A percentile compares a stretch with the other conserved stretches of the same genome.
phyloP scores from a whole-genome alignment of 1,284 basidiomycete species.

The Trametes polyzona region DNA sequence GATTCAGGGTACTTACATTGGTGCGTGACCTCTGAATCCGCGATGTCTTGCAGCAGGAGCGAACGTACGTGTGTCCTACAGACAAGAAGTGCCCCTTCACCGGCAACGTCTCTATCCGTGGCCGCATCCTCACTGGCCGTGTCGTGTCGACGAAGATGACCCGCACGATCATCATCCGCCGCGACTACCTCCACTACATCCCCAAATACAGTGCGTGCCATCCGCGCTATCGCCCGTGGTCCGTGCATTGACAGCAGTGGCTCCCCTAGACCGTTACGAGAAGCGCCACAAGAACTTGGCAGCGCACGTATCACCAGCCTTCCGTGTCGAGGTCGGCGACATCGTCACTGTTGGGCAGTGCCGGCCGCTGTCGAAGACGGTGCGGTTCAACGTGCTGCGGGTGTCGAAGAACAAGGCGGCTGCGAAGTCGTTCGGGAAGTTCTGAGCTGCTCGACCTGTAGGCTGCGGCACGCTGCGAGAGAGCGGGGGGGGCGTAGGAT shows the following conservation, averaged over 20 bases:
- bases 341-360: conserved; percentile 98
- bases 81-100: conserved; percentile 99
- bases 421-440: conserved; percentile 92
- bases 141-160: conserved; percentile 99
- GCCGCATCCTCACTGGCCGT: conserved; percentile 97
- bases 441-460: conserved; percentile 74
- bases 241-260: conserved; percentile 17
- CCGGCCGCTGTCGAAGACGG: conserved; percentile 98
- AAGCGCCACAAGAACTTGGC: conserved; percentile 99
- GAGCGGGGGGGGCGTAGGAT: conserved; percentile 36
- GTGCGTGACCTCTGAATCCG: conserved; percentile 51
- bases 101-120: conserved; percentile 95
- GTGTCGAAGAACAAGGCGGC: conserved; percentile 90
- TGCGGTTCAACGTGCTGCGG: conserved; percentile 97
- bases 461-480: conserved; percentile 5
- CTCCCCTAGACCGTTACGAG: conserved; percentile 84
- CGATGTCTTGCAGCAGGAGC: neutral
- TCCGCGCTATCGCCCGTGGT: conserved; percentile 7
- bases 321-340: conserved; percentile 96
- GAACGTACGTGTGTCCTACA: conserved; percentile 39
- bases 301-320: conserved; percentile 96
- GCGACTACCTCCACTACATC: conserved; percentile 98
- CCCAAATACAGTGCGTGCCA: conserved; percentile 90
- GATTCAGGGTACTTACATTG: conserved; percentile 96
- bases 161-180: conserved; percentile 96